Evolutionary conservation across 176 grass and related monocot species (phyloP), one percentile per base, ranked within the genome.

Genomic region (Calamus simplicifolius): DNA sequence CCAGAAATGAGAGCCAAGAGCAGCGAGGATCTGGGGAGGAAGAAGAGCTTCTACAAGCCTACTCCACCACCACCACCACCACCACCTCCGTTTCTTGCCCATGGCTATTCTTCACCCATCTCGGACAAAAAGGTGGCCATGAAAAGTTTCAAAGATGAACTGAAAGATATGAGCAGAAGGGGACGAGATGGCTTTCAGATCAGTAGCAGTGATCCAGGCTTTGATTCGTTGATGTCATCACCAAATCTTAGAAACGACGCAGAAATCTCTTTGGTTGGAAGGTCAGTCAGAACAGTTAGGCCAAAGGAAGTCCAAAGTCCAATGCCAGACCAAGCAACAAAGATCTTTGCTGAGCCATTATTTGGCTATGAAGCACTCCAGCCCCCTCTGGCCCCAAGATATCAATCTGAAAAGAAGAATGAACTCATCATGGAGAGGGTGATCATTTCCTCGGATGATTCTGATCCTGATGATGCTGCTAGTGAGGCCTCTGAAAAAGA

Each of bases 101-200:
- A 89, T 52, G 58, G 67, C 0, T 83, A 86, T 58, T 59, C 79
- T 58, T 59, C 79, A 50, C 76, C 55, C n/a, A 10, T 48, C 26
- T 17, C 79, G 10, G 73, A 92, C 27, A 72, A 73, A 73, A 86
- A 83, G 58, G 18, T 19, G 12, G 50, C 57, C 12, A 69, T 49
- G 6, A 92, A 63, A 52, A 92, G 81, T 66, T 98, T 92, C 65
- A 98, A 85, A 61, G 87, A 92, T 56, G 93, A 98, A 53, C 67
- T 92, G 49, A 67, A 91, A 76, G 63, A 81, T 62, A 60, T 85
- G 62, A 89, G 86, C 56, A 78, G 48, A 10, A 82, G 66, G 67
- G 75, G 70, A 13, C 66, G 67, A 52, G 68, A 27, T 17, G 23
- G 25, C 17, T 63, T 59, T 58, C 18, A 6, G 19, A n/a, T n/a